phyloP scores from a whole-genome alignment of 805 yeast genomes.

The Ogataea trehaloabstinens region DNA sequence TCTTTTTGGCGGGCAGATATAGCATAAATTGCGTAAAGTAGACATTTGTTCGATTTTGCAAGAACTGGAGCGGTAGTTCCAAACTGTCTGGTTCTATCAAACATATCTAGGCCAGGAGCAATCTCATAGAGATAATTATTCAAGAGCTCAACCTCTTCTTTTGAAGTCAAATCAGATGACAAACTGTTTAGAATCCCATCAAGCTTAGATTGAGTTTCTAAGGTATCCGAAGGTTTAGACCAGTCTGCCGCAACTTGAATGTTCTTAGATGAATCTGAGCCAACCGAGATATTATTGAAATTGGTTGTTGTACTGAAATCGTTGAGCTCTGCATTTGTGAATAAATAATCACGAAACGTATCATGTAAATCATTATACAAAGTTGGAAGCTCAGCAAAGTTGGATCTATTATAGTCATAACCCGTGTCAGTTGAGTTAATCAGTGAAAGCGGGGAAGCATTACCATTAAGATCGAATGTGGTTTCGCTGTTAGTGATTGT shows the following conservation, averaged over 20 bases:
- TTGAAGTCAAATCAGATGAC: constrained; percentile 8
- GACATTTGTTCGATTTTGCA: constrained; percentile 6
- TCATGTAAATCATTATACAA: not conserved
- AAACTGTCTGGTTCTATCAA: constrained; percentile 14
- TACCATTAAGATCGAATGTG: too few species aligned
- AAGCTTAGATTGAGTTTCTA: constrained; percentile 5
- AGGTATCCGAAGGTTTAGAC: too few species aligned
- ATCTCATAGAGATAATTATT: constrained; percentile 9
- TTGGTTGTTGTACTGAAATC: constrained; percentile 1
- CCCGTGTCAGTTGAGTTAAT: too few species aligned
- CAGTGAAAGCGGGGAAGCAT: too few species aligned
- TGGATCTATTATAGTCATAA: too few species aligned
- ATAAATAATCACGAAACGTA: not conserved
- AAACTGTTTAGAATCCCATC: constrained; percentile 7
- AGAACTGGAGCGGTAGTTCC: constrained; percentile 11
- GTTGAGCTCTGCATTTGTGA: not conserved
- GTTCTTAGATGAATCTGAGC: constrained; percentile 10
- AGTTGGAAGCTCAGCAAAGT: not conserved
- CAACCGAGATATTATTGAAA: constrained; percentile 4
- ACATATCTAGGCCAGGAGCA: constrained; percentile 16
- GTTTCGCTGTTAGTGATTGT: too few species aligned
- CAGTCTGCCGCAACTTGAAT: constrained; percentile 9
- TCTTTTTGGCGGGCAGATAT: constrained; percentile 11
- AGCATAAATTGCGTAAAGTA: constrained; percentile 8
- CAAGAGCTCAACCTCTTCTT: constrained; percentile 7